These are phyloP conservation scores for Schizophyllum commune DNA, from an alignment of 1,284 basidiomycete species.

Conservation along the genomic window DNA sequence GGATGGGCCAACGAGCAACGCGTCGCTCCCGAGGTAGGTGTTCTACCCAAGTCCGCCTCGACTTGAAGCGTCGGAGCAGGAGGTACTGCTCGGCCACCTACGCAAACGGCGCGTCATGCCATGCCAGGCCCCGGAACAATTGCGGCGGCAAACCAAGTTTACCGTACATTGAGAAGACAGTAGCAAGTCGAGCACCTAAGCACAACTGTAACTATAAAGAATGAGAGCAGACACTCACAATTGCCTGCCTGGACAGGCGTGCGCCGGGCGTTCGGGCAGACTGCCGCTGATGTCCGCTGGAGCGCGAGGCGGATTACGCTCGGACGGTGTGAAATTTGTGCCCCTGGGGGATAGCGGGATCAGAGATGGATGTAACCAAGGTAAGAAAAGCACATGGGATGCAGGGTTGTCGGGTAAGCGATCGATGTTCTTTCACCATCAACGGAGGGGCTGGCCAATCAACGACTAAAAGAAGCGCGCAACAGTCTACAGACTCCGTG, in stretches of 20 bases:
- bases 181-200: not conserved
- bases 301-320: not conserved
- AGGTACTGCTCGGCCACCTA: not conserved
- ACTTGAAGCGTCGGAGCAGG: not conserved
- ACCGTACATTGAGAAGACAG: not conserved
- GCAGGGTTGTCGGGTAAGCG: not conserved
- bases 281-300: not conserved
- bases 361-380: not conserved
- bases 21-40: not conserved
- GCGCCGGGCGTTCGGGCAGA: too few species aligned
- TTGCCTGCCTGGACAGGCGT: not conserved
- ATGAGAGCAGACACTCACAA: not conserved
- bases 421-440: not conserved
- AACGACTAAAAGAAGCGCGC: not conserved
- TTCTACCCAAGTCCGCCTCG: not conserved
- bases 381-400: not conserved
- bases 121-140: not conserved
- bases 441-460: not conserved
- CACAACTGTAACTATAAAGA: not conserved
- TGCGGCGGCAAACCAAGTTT: not conserved
- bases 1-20: too few species aligned
- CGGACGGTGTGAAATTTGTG: not conserved
- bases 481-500: not conserved
- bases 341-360: not conserved
- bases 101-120: not conserved